These are phyloP conservation scores for Globisporangium takayamanum DNA, from an alignment of 352 stramenopile genomes.

Conservation along the genomic window DNA sequence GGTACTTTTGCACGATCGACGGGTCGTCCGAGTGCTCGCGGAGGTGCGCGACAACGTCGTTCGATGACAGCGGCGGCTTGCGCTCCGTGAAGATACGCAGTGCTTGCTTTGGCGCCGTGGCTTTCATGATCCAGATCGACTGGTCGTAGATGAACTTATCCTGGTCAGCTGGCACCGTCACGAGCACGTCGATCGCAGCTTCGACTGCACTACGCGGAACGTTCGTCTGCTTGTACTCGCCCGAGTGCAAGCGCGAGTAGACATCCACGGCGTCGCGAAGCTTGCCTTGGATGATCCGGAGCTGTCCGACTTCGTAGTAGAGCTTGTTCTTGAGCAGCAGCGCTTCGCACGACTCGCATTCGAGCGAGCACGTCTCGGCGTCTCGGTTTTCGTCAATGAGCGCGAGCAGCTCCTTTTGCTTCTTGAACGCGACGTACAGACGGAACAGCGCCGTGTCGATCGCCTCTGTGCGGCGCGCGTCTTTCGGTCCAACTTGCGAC, in stretches of 20 bases:
- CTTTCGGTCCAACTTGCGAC: slow-evolving; percentile 33
- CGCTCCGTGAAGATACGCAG: slow-evolving; percentile 83
- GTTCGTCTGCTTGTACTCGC: slow-evolving; percentile 81
- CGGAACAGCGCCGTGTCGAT: slow-evolving; percentile 83
- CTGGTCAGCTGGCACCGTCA: slow-evolving; percentile 64
- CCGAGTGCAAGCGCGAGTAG: slow-evolving; percentile 67
- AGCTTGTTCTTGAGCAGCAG: slow-evolving; percentile 67
- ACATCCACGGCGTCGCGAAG: slow-evolving; percentile 78
- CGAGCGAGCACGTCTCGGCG: slow-evolving; percentile 48
- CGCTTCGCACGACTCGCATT: slow-evolving; percentile 59
- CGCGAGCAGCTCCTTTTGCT: slow-evolving; percentile 69
- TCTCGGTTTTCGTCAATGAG: slow-evolving; percentile 71
- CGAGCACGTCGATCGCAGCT: slow-evolving; percentile 85
- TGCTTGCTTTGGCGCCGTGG: slow-evolving; percentile 61
- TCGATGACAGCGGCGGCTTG: slow-evolving; percentile 51
- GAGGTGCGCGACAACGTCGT: slow-evolving; percentile 74
- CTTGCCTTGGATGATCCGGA: slow-evolving; percentile 60
- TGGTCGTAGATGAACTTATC: slow-evolving; percentile 86
- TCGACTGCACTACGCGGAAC: slow-evolving; percentile 85
- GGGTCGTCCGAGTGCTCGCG: slow-evolving; percentile 70
- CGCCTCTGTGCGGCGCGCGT: slow-evolving; percentile 67
- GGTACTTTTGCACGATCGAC: slow-evolving; percentile 69
- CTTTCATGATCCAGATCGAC: slow-evolving; percentile 83
- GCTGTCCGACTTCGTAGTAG: slow-evolving; percentile 74
- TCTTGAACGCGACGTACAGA: slow-evolving; percentile 73